Evolutionary conservation across 2,329 filamentous ascomycete species (phyloP), one percentile per base, ranked within the genome.

Genomic region (Talaromyces sp.): DNA sequence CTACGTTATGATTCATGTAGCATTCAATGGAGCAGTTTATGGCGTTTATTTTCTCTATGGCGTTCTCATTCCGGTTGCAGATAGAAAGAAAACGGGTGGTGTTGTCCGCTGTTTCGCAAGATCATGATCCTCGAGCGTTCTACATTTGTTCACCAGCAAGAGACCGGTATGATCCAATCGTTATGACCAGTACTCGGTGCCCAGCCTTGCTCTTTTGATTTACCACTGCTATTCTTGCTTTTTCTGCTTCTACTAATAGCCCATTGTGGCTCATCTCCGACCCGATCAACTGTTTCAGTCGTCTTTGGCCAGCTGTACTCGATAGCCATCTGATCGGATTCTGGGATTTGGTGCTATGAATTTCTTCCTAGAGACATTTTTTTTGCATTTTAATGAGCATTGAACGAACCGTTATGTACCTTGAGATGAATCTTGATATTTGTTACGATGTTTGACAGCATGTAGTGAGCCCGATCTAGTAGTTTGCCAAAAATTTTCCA

Each of bases 1-100:
- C 52, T 60, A 37, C 63, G 13, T 61, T 60, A 54, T 60, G 63
- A 48, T 65, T 54, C 50, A 16, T 47, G 33, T 57, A 62, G 66
- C 67, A 67, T 66, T 66, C 66, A 68, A 68, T 27, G 35, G 66
- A 70, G 68, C 70, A 70, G 70, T 73, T 70, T 72, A 64, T 70
- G 67, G 70, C 68, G 64, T 72, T 71, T 69, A 27, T 66, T 57
- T 60, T 45, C 33, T 66, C 56, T 48, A 57, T 57, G 68, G 63
- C 64, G 67, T 70, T 69, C 68, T 43, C 45, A 9, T 59, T 45
- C 37, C 22, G 61, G 52, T 59, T 48, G 50, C 64, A 62, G 31
- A 62, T 65, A 65, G 64, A 65, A 50, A 37, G 52, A 59, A 60
- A 37, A 48, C 16, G 50, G 50, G 31, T 59, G 56, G 39, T 59